Evolutionary conservation across 2,329 filamentous ascomycete genomes (phyloP), one percentile per base, ranked within the genome.

Genomic region (Aureobasidium sp.): DNA sequence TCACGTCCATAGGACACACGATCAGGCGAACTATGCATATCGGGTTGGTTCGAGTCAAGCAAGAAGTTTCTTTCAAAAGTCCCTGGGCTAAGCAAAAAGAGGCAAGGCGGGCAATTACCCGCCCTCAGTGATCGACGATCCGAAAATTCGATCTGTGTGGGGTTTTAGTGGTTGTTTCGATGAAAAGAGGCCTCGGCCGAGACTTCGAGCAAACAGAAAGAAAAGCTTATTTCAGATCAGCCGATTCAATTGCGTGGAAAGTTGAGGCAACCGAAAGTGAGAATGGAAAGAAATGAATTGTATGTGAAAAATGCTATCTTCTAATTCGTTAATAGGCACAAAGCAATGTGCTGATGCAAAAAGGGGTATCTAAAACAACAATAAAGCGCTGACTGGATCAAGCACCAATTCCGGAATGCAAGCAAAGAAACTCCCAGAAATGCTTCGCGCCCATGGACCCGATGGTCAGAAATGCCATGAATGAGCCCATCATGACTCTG

Each of bases 341-440:
- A 14, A 14, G 35, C 25, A 39, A 35, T 50, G 25, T 22, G 34
- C 35, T 50, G 25, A 37, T 32, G 35, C 47, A 50, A 50, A n/a
- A 14, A 32, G 35, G 47, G 47, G 47, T 50, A 50, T 50, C 47
- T 50, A 50, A 21, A 50, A 39, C 11, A 50, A 49, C 12, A 49
- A 39, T 38, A 32, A 34, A 47, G 11, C 19, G 7, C 25, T 6
- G 47, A 24, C 34, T 49, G 45, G 45, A 49, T n/a, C 45, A 38
- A 34, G 45, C 27, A 17, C 32, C 34, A 49, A 34, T 16, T n/a
- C 22, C 34, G 47, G 11, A 40, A 40, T 40, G 47, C 35, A 50
- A 39, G 40, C 35, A 50, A 39, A 27, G 40, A 16, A 50, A 30
- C 7, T n/a, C 16, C 45, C 16, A 40, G 17, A 30, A 50, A 50